These are phyloP conservation scores for Penicillium janthinellum DNA, from an alignment of 2,329 filamentous ascomycete genomes.

Conservation along the genomic window DNA sequence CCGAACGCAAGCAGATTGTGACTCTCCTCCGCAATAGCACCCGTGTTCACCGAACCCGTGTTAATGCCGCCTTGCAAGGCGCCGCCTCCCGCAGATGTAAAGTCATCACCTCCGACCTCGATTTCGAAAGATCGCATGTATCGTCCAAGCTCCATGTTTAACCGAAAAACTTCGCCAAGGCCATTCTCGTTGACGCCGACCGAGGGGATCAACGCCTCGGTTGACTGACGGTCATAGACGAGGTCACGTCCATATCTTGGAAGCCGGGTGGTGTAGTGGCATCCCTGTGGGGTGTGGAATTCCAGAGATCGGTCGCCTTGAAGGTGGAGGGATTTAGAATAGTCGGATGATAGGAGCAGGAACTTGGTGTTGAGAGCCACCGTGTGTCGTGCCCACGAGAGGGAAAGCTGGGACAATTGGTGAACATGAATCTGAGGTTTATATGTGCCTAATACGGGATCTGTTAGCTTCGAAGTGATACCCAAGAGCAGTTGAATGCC, in stretches of 20 bases:
- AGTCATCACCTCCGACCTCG: constrained; percentile 83
- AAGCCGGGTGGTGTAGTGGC: constrained; percentile 85
- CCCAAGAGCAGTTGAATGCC: constrained; percentile 3
- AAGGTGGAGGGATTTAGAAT: constrained; percentile 90
- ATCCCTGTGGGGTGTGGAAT: constrained; percentile 85
- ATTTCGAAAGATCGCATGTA: constrained; percentile 95
- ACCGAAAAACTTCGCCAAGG: constrained; percentile 84
- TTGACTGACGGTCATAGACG: constrained; percentile 76
- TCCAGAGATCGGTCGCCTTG: constrained; percentile 90
- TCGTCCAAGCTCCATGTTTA: constrained; percentile 87
- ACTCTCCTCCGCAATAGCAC: constrained; percentile 80
- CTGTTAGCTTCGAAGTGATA: constrained; percentile 10
- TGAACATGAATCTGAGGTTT: constrained; percentile 93
- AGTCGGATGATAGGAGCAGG: constrained; percentile 82
- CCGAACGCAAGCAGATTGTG: constrained; percentile 93
- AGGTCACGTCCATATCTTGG: constrained; percentile 91
- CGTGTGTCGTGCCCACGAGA: constrained; percentile 93
- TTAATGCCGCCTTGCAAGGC: constrained; percentile 84
- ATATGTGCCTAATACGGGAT: constrained; percentile 56
- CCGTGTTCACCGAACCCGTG: constrained; percentile 83
- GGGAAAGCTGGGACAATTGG: constrained; percentile 84
- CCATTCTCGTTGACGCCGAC: constrained; percentile 86
- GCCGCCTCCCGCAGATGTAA: constrained; percentile 64
- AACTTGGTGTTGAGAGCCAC: constrained; percentile 91
- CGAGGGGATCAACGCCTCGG: constrained; percentile 83